These are phyloP conservation scores for Phytophthora syringae DNA, from an alignment of 352 stramenopile genomes.

Conservation along the genomic window DNA sequence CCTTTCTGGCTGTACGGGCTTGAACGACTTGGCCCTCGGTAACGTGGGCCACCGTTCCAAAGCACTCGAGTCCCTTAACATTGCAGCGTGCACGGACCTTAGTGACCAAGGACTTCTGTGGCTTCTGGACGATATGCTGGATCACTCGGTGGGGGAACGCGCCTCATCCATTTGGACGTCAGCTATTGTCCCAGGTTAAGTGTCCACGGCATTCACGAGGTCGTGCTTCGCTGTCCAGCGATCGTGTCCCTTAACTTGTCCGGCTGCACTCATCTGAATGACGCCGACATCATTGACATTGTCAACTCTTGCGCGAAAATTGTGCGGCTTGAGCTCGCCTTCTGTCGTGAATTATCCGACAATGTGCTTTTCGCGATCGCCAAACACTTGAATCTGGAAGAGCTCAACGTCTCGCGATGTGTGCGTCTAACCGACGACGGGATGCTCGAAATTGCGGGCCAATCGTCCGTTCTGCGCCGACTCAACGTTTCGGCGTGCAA, in stretches of 20 bases:
- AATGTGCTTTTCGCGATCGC: conserved; percentile 68
- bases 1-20: conserved; percentile 66
- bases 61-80: conserved; percentile 49
- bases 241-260: conserved; percentile 86
- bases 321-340: conserved; percentile 70
- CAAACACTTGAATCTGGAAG: conserved; percentile 82
- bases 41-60: conserved; percentile 73
- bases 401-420: conserved; percentile 70
- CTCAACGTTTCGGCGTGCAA: conserved; percentile 85
- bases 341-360: conserved; percentile 89
- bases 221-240: conserved; percentile 63
- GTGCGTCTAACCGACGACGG: conserved; percentile 87
- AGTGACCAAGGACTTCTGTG: conserved; percentile 68
- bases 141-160: conserved; percentile 50
- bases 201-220: conserved; percentile 47
- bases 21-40: conserved; percentile 79
- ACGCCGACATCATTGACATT: conserved; percentile 76
- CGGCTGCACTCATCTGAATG: conserved; percentile 77
- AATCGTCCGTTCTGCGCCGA: conserved; percentile 71
- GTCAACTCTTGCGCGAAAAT: conserved; percentile 72
- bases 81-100: conserved; percentile 67
- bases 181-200: conserved; percentile 83
- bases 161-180: conserved; percentile 72
- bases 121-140: conserved; percentile 74
- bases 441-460: conserved; percentile 76